phyloP scores from a whole-genome alignment of 2,329 filamentous ascomycete genomes.

The Venturia pyrina region DNA sequence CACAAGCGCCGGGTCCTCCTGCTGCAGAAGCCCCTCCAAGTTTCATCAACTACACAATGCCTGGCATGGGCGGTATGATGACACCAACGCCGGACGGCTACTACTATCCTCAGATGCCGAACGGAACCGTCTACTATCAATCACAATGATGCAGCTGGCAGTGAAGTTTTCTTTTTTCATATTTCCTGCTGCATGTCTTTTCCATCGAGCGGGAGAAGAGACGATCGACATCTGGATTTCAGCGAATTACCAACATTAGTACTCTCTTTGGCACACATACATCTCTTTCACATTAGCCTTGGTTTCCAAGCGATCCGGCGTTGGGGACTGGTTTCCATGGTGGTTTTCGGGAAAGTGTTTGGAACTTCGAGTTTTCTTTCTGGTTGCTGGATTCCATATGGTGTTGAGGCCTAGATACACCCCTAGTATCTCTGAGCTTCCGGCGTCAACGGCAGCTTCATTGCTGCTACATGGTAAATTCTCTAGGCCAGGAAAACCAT shows the following conservation, averaged over 20 bases:
- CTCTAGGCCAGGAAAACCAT: background rate
- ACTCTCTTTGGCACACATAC: conserved; percentile 1
- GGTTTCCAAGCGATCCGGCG: background rate
- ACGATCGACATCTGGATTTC: background rate
- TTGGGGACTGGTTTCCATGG: background rate
- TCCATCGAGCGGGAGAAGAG: background rate
- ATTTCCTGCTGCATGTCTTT: conserved; percentile 2
- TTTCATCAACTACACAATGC: conserved; percentile 40
- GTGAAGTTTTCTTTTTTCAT: background rate
- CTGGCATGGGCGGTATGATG: conserved; percentile 72
- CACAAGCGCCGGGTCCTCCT: conserved; percentile 20
- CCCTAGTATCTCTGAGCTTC: background rate
- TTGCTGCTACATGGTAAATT: background rate
- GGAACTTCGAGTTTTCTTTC: background rate
- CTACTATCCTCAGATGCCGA: conserved; percentile 45
- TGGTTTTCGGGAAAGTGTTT: background rate
- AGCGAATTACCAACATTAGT: background rate
- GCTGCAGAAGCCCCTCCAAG: conserved; percentile 4
- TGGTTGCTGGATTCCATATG: background rate
- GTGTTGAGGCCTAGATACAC: conserved; percentile 1
- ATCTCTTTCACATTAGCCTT: background rate
- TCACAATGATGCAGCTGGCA: conserved; percentile 19
- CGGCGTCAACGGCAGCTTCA: background rate
- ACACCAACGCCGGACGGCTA: conserved; percentile 47
- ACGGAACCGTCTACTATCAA: conserved; percentile 49